phyloP scores from a whole-genome alignment of 208 protist genomes.

The Wallacemonas sp. region DNA sequence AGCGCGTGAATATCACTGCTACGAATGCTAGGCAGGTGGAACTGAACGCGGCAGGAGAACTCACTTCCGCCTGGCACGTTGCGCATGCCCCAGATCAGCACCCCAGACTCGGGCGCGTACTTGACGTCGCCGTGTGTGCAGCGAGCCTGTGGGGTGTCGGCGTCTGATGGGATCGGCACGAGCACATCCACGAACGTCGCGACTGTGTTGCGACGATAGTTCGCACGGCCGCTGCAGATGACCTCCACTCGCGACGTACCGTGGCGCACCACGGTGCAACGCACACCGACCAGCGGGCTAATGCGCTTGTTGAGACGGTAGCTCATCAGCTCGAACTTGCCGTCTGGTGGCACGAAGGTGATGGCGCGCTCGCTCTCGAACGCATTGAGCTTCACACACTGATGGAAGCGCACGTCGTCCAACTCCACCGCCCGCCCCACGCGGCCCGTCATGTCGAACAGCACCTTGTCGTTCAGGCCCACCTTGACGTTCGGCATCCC shows the following conservation, averaged over 20 bases:
- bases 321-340: constrained; percentile 98
- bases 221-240: constrained; percentile 88
- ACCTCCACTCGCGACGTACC: constrained; percentile 94
- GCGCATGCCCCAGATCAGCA: constrained; percentile 97
- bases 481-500: constrained; percentile 99
- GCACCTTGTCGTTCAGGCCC: constrained; percentile 97
- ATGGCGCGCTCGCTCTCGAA: constrained; percentile 96
- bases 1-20: constrained; percentile 67
- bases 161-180: constrained; percentile 97
- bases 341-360: constrained; percentile 96
- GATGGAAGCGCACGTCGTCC: constrained; percentile 99
- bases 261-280: constrained; percentile 84
- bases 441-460: constrained; percentile 60
- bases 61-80: constrained; percentile 95
- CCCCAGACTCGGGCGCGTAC: constrained; percentile 97
- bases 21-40: constrained; percentile 94
- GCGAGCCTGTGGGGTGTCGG: constrained; percentile 95
- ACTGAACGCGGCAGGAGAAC: constrained; percentile 93
- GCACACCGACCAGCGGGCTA: constrained; percentile 93
- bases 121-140: constrained; percentile 82
- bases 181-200: constrained; percentile 97
- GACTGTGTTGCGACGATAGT: constrained; percentile 92
- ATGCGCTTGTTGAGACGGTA: constrained; percentile 97
- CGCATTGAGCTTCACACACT: constrained; percentile 97
- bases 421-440: constrained; percentile 65